Base-by-base conservation (phyloP, 148 eudicot species). In the Fagopyrum esculentum region DNA sequence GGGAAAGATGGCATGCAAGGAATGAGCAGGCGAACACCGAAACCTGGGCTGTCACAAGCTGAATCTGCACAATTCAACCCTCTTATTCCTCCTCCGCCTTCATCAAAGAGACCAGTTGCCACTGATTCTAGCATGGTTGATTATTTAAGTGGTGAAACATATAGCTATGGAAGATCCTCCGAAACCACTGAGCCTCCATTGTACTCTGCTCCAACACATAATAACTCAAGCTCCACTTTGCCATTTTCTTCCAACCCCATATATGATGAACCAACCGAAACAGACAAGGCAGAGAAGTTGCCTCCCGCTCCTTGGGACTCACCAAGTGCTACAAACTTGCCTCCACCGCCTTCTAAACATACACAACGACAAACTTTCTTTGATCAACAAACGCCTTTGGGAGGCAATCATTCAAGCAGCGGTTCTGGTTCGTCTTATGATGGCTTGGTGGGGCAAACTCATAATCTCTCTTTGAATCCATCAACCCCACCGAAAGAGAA, bases 361-460 rank as follows among this genome's bases (percentile, higher is more conserved):
- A 81, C 82, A 76, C 97, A 94, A 80, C 88, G 98, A 76, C 93
- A 85, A 60, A 91, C 88, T 64, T 94, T 85, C 76, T 91, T 91
- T 30, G 93, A 87, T 70, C 86, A 89, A 64, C 84, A 78, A 1
- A 75, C 79, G 51, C 22, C 78, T 68, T 74, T 72, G 56, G 61
- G 78, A 9, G 83, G 85, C 76, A 87, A 85, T 35, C 79, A 54
- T 79, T 82, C 89, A 9, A 82, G 87, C 30, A 78, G 85, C 50
- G 92, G 87, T 16, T 83, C 94, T 6, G 80, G 83, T 69, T 87
- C 95, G 69, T 87, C 94, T 51, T 87, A 87, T 54, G 90, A 94
- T 15, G 77, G 83, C 75, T 78, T 94, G 81, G 93, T 84, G 16
- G 96, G 89, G 57, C 89, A 81, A 54, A 85, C 98, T 19, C 83